These are phyloP conservation scores for Spirogloea muscicola DNA, from an alignment of 139 green algal species.

Conservation along the genomic window DNA sequence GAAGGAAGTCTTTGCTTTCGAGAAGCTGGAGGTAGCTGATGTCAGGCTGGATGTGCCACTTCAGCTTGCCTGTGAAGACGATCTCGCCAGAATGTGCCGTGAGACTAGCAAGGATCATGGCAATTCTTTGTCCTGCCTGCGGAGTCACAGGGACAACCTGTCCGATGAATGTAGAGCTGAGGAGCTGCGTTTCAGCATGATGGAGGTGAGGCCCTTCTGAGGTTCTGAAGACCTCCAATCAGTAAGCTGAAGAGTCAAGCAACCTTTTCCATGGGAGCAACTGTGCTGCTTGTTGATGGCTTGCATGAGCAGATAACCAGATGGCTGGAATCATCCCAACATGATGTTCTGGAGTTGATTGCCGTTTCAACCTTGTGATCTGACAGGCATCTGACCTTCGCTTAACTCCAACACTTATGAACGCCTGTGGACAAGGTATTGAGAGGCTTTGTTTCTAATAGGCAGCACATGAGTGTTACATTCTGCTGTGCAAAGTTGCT, in stretches of 20 bases:
- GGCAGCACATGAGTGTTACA: not conserved
- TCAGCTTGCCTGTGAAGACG: slow-evolving; percentile 58
- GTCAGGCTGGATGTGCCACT: slow-evolving; percentile 71
- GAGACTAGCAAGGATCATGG: slow-evolving; percentile 54
- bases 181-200: slow-evolving; percentile 55
- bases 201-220: slow-evolving; percentile 34
- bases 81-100: slow-evolving; percentile 9
- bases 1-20: slow-evolving; percentile 76
- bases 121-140: slow-evolving; percentile 73
- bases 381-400: slow-evolving; percentile 32
- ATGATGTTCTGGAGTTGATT: not conserved
- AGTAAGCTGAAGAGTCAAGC: too few species aligned
- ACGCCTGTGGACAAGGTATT: slow-evolving; percentile 20
- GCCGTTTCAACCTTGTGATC: not conserved
- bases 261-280: too few species aligned
- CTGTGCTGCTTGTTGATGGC: too few species aligned
- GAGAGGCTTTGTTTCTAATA: not conserved
- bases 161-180: slow-evolving; percentile 62
- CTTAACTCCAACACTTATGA: slow-evolving; percentile 30
- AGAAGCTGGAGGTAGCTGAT: slow-evolving; percentile 77
- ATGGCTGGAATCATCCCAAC: not conserved
- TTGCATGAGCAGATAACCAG: too few species aligned
- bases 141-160: slow-evolving; percentile 61
- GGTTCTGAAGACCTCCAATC: too few species aligned
- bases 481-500: not conserved